Conservation (phyloP, 1,139 yeast species). For the Suhomyces guaymorum region DNA sequence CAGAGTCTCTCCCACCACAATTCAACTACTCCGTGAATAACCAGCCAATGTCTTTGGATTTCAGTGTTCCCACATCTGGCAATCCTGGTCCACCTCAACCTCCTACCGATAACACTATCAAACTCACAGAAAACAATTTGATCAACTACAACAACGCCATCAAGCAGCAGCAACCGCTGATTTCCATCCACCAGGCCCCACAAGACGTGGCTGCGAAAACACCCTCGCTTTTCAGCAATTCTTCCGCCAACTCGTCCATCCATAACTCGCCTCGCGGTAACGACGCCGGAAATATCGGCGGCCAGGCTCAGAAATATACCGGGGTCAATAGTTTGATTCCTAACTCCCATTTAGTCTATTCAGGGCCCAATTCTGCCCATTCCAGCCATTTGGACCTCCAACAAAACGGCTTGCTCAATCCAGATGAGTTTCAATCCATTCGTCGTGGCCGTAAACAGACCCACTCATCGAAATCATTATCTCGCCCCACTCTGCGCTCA, state of each 20-base stretch:
- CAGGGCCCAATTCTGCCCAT: conserved; percentile 12
- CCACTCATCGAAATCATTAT: conserved; percentile 24
- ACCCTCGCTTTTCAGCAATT: conserved; percentile 48
- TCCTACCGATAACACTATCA: conserved; percentile 18
- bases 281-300: too few species aligned
- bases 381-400: conserved; percentile 13
- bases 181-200: conserved; percentile 37
- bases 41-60: conserved; percentile 15
- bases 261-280: conserved; percentile 22
- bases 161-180: conserved; percentile 22
- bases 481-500: conserved; percentile 14
- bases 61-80: conserved; percentile 12
- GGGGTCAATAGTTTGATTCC: conserved; percentile 18
- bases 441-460: conserved; percentile 36
- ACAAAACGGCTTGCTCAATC: conserved; percentile 27
- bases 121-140: conserved; percentile 32
- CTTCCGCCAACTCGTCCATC: conserved; percentile 36
- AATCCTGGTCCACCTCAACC: conserved; percentile 18
- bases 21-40: conserved; percentile 17
- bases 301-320: conserved; percentile 8
- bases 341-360: conserved; percentile 19
- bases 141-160: conserved; percentile 20
- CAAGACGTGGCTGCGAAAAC: conserved; percentile 39
- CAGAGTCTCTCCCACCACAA: conserved; percentile 14
- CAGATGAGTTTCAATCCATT: conserved; percentile 36